phyloP scores from a whole-genome alignment of 2,329 filamentous ascomycete genomes.

The Cladosporium sp. region DNA sequence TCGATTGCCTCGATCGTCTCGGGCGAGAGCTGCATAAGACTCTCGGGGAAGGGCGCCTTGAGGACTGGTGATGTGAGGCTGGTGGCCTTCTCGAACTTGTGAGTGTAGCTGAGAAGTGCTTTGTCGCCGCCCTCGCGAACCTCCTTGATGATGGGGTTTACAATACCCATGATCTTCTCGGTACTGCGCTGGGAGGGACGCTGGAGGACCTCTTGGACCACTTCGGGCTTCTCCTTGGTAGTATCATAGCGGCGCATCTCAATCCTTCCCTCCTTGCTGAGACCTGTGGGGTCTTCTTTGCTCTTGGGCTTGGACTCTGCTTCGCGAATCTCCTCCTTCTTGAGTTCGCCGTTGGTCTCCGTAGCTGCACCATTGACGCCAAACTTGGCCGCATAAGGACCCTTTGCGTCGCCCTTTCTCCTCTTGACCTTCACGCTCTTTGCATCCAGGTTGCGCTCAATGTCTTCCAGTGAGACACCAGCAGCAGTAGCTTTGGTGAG shows the following conservation, averaged over 20 bases:
- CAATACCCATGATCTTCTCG: constrained; percentile 89
- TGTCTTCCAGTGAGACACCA: constrained; percentile 82
- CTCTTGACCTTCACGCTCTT: constrained; percentile 96
- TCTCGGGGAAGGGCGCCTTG: constrained; percentile 80
- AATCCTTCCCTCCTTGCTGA: constrained; percentile 60
- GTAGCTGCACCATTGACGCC: constrained; percentile 50
- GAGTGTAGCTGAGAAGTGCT: constrained; percentile 86
- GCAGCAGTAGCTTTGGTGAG: constrained; percentile 83
- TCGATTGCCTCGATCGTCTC: constrained; percentile 94
- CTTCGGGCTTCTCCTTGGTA: constrained; percentile 60
- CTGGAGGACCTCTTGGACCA: constrained; percentile 74
- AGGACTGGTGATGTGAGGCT: constrained; percentile 86
- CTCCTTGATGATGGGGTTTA: constrained; percentile 86
- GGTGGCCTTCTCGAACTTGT: constrained; percentile 97
- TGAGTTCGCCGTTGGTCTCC: constrained; percentile 27
- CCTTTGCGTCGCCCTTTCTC: constrained; percentile 90
- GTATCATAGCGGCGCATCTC: constrained; percentile 79
- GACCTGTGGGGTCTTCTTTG: constrained; percentile 52
- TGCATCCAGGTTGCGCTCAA: constrained; percentile 87
- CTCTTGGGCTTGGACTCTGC: constrained; percentile 56
- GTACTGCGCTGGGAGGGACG: constrained; percentile 91
- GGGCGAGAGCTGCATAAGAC: constrained; percentile 78
- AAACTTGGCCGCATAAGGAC: constrained; percentile 83
- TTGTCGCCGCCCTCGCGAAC: constrained; percentile 82
- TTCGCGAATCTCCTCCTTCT: constrained; percentile 48